Evolutionary conservation across 148 eudicot genomes (phyloP), one percentile per base, ranked within the genome.

Genomic region (Rhododendron simsii): DNA sequence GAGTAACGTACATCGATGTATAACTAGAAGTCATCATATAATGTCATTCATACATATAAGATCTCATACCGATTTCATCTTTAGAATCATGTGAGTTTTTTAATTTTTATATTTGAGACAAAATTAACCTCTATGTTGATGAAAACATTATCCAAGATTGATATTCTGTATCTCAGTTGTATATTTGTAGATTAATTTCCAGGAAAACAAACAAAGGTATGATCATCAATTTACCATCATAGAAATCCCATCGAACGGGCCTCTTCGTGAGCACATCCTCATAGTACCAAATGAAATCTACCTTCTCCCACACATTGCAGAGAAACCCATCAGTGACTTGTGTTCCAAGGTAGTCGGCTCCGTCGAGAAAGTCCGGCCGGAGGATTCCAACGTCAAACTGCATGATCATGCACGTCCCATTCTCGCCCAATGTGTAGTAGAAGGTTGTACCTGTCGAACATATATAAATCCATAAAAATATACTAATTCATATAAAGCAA

Each of bases 241-340:
- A 91, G 84, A 90, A 91, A 79, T 88, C 84, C 93, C 93, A 90
- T 33, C 83, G 85, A 45, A 91, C 92, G 44, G 93, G 93, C 20
- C 86, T 73, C 59, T 89, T 89, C 3, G 90, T 87, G 41, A 67
- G 63, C 3, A 91, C 92, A 85, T 91, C 91, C 83, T 91, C 93
- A 30, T 91, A 91, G 65, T 91, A 91, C 90, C 89, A 86, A 5
- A 91, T 91, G 79, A 90, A 90, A 69, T 89, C 91, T 13, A 87
- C 89, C 83, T 91, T 91, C 71, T 89, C 90, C 92, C 92, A 91
- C 30, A 87, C 91, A 84, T 91, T 87, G n/a, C 93, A 91, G 10
- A 90, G 84, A 78, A 91, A 88, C 23, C 93, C 93, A 83, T 91
- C 93, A 1, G 83, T 87, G 13, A 50, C 51, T 16, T 10, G 71